Conservation (phyloP, 805 yeast genomes). For the Danielozyma ontarioensis region DNA sequence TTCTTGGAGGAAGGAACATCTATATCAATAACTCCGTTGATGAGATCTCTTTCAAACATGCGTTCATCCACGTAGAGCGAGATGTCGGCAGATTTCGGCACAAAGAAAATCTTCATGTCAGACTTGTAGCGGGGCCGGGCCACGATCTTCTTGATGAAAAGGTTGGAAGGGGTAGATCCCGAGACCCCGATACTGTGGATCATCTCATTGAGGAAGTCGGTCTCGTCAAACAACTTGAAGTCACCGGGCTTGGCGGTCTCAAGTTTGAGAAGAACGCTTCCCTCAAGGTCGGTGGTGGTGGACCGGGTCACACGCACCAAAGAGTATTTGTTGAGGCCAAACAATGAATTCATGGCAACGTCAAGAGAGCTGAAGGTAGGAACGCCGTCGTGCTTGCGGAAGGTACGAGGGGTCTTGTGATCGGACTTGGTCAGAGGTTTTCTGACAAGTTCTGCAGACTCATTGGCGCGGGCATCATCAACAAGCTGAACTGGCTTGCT, state of each 20-base stretch:
- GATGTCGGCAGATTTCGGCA: slow-evolving; percentile 37
- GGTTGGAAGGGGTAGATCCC: slow-evolving; percentile 42
- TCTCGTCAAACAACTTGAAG: slow-evolving; percentile 45
- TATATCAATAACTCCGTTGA: slow-evolving; percentile 44
- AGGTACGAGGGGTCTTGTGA: slow-evolving; percentile 17
- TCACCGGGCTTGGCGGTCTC: slow-evolving; percentile 56
- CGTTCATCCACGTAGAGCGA: slow-evolving; percentile 45
- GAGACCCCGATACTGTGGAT: slow-evolving; percentile 32
- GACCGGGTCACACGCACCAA: slow-evolving; percentile 50
- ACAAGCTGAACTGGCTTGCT: slow-evolving; percentile 29
- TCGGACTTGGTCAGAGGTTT: too few species aligned
- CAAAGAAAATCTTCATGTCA: slow-evolving; percentile 56
- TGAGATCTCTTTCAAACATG: slow-evolving; percentile 47
- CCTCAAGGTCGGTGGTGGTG: slow-evolving; percentile 47
- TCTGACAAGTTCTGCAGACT: too few species aligned
- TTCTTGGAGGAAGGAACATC: slow-evolving; percentile 6
- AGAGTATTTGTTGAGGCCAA: slow-evolving; percentile 38
- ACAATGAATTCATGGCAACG: slow-evolving; percentile 41
- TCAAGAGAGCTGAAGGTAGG: slow-evolving; percentile 40
- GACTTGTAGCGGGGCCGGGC: slow-evolving; percentile 62
- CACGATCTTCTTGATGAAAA: slow-evolving; percentile 50
- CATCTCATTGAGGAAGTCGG: slow-evolving; percentile 34
- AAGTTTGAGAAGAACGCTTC: slow-evolving; percentile 46
- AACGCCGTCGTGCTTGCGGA: slow-evolving; percentile 10
- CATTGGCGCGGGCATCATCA: slow-evolving; percentile 34